Evolutionary conservation across 2,329 filamentous ascomycete genomes (phyloP).

Genomic region (Penicillium rolfsii): DNA sequence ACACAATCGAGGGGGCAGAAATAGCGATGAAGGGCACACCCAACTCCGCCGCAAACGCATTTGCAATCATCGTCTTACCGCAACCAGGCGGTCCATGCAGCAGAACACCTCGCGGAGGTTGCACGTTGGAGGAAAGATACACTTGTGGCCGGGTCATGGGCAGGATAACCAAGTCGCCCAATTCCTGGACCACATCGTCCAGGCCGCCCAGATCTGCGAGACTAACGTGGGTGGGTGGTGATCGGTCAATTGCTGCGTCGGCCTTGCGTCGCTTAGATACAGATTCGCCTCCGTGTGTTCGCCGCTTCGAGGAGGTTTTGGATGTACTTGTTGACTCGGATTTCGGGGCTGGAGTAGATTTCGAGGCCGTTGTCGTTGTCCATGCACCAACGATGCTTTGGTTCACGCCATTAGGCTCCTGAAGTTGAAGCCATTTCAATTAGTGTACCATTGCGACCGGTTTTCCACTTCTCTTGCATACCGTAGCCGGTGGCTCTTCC

Average conservation of each 20-base stretch:
- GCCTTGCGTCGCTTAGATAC: constrained; percentile 67
- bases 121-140: constrained; percentile 67
- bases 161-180: constrained; percentile 72
- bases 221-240: constrained; percentile 68
- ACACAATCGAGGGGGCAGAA: constrained; percentile 79
- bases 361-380: constrained; percentile 45
- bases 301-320: constrained; percentile 54
- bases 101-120: constrained; percentile 73
- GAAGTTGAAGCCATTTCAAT: constrained; percentile 2
- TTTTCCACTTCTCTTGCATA: constrained; percentile 25
- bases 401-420: constrained; percentile 67
- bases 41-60: constrained; percentile 75
- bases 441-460: background rate
- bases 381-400: constrained; percentile 65
- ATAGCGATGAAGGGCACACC: constrained; percentile 79
- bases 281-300: constrained; percentile 67
- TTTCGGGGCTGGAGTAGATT: constrained; percentile 34
- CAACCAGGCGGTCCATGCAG: constrained; percentile 84
- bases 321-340: constrained; percentile 31
- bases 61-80: constrained; percentile 82
- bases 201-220: constrained; percentile 77
- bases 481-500: constrained; percentile 41
- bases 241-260: constrained; percentile 59
- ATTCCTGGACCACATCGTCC: constrained; percentile 68
- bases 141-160: constrained; percentile 70